Conservation (phyloP, 225 moss, liverwort and hornwort species). For the Marchantia polymorpha region DNA sequence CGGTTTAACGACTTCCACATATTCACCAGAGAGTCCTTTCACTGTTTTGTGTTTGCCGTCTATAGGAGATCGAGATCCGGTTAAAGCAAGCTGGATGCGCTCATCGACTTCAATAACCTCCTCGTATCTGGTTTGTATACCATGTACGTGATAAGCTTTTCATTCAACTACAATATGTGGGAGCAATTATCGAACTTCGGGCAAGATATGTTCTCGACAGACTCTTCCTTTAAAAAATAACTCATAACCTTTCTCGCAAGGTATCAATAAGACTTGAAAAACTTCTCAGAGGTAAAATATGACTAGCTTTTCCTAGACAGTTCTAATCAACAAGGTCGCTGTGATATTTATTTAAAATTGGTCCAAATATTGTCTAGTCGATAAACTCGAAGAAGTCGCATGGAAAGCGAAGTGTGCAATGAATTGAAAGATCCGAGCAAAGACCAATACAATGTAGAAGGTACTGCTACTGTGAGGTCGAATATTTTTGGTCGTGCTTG, state of each 20-base stretch:
- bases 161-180: neutral
- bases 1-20: constrained; percentile 69
- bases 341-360: too few relatives aligned
- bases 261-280: too few relatives aligned
- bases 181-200: too few relatives aligned
- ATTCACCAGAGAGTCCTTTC: constrained; percentile 82
- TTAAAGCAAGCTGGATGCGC: constrained; percentile 73
- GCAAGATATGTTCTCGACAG: too few relatives aligned
- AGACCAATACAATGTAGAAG: constrained; percentile 67
- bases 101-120: constrained; percentile 92
- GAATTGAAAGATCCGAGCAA: neutral
- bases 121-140: constrained; percentile 44
- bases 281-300: too few relatives aligned
- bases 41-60: constrained; percentile 39
- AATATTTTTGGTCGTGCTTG: constrained; percentile 97
- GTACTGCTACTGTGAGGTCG: constrained; percentile 74
- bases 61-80: constrained; percentile 19
- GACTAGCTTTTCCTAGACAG: too few relatives aligned
- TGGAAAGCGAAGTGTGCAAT: too few relatives aligned
- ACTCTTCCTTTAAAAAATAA: too few relatives aligned
- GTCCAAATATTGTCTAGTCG: too few relatives aligned
- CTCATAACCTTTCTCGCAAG: too few relatives aligned
- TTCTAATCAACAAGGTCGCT: too few relatives aligned
- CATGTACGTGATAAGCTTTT: neutral
- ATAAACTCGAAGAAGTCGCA: too few relatives aligned